Evolutionary conservation across 2,329 filamentous ascomycete species (phyloP).

Genomic region (Bipolaris victoriae): DNA sequence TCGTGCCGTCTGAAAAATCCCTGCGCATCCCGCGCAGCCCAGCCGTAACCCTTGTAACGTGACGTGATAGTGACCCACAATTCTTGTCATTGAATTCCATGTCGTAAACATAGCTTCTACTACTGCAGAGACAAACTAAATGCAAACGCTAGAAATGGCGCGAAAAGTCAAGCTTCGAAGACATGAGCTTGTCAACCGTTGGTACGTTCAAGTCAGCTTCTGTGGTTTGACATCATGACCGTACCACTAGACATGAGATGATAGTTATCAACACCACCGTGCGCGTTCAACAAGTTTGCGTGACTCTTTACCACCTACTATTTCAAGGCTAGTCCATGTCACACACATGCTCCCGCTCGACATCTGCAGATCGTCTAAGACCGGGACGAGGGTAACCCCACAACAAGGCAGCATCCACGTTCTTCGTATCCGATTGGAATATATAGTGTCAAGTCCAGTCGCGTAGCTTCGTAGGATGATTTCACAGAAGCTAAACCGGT

Average conservation of each 20-base stretch:
- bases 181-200: background rate
- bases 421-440: background rate
- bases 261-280: background rate
- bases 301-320: slow-evolving; percentile 3
- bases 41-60: background rate
- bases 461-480: slow-evolving; percentile 4
- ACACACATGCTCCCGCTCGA: background rate
- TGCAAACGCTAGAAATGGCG: background rate
- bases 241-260: background rate
- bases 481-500: background rate
- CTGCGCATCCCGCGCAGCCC: slow-evolving; percentile 9
- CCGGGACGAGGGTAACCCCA: background rate
- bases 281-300: slow-evolving; percentile 1
- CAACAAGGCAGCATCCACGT: background rate
- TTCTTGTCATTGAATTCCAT: background rate
- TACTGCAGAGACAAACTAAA: background rate
- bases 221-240: background rate
- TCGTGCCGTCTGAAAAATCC: slow-evolving; percentile 4
- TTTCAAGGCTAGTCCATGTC: background rate
- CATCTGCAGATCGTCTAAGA: background rate
- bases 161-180: background rate
- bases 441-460: background rate
- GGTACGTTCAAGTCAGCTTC: background rate
- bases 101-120: background rate
- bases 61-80: background rate